Conservation (phyloP, 2,329 filamentous ascomycete genomes). For the Neurospora sp. region DNA sequence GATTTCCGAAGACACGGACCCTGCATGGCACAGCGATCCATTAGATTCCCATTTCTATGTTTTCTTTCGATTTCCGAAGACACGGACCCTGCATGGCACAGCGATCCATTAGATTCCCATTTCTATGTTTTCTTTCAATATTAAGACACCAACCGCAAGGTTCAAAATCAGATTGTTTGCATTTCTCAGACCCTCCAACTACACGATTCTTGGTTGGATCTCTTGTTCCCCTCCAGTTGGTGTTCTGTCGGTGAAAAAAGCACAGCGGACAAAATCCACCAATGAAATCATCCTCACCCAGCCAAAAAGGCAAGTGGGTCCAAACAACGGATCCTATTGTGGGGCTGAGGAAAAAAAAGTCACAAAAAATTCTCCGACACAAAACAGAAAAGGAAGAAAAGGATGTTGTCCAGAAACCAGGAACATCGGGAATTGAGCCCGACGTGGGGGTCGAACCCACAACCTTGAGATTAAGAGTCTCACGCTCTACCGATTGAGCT, state of each 20-base stretch:
- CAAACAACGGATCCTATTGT: too few species aligned
- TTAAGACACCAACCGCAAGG: not conserved
- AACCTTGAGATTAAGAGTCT: conserved; percentile 46
- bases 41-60: too few species aligned
- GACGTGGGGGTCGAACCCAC: not conserved
- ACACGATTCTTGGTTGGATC: not conserved
- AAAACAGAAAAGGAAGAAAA: not conserved
- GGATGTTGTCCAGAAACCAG: not conserved
- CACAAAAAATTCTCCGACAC: not conserved
- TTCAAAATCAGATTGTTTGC: not conserved
- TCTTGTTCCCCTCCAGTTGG: not conserved
- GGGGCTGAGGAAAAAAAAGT: not conserved
- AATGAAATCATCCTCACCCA: not conserved
- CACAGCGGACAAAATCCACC: not conserved
- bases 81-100: too few species aligned
- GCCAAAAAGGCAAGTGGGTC: not conserved
- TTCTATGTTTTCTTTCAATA: too few species aligned
- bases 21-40: too few species aligned
- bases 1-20: too few species aligned
- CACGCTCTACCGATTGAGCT: conserved; percentile 64
- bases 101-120: too few species aligned
- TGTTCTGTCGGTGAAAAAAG: not conserved
- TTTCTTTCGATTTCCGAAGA: too few species aligned
- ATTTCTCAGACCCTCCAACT: not conserved
- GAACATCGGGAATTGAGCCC: not conserved